Evolutionary conservation across 805 yeast species (phyloP), one percentile per base, ranked within the genome.

Genomic region (Saccharomycodes ludwigii): DNA sequence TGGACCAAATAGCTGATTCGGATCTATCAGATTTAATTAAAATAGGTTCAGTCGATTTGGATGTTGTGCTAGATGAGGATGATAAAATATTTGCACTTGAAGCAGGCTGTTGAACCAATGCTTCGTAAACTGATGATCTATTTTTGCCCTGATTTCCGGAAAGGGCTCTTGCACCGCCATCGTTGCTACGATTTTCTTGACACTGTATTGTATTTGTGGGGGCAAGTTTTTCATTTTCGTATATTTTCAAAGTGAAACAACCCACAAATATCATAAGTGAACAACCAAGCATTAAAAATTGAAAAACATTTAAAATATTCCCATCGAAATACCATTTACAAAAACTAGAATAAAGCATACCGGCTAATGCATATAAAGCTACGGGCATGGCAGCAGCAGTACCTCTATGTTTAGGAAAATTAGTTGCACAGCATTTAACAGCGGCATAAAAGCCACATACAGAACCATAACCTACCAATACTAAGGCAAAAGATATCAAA

Each of bases 371-470:
- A 50, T 71, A 80, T 1, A 74, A 61, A 10, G 81, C 67, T 4
- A 76, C 78, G 2, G 83, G 82, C 26, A 70, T 58, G 1, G 82
- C 75, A 13, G 75, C 76, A 2, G 84, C 84, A 5, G 73, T 61
- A 15, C 84, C 91, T 46, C 78, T 63, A 44, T 75, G 73, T 18
- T 68, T 56, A 0, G 88, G 88, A 41, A 79, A 80, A 44, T 79
- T 80, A 2, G 77, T 48, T 1, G 53, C 59, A 18, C 61, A 54
- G 25, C 63, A 58, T 34, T 60, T 61, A n/a, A 61, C 54, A 4
- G 82, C 66, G 18, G 79, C 68, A 44, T 67, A 78, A 37, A 71
- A 66, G 2, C 74, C 71, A 7, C 72, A 48, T 4, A 68, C 70
- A 0, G 84, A 75, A 0, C 85, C 83, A 40, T 73, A 68, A 0